Evolutionary conservation across 75 land plant species (phyloP).

Genomic region (Pinus albicaulis): DNA sequence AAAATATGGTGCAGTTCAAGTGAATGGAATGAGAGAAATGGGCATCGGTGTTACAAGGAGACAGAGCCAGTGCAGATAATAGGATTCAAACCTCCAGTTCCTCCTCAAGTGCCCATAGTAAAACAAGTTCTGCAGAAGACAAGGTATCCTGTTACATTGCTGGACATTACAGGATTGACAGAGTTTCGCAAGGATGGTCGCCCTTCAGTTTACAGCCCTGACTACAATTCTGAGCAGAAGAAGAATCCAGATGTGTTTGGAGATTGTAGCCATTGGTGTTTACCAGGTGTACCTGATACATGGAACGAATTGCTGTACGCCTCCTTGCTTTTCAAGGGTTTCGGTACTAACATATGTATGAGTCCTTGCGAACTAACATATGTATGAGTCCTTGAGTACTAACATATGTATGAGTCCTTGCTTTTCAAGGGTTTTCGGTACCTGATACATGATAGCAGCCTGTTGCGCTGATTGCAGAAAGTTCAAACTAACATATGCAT

Average conservation of each 20-base stretch:
- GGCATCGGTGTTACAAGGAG: conserved; percentile 13
- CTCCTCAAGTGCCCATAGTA: background rate
- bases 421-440: no score
- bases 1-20: background rate
- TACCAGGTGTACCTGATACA: conserved; percentile 30
- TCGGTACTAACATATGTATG: no score
- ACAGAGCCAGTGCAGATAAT: conserved; percentile 5
- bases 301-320: conserved; percentile 24
- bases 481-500: no score
- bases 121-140: conserved; percentile 2
- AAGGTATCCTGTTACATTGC: conserved; percentile 13
- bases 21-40: conserved; percentile 18
- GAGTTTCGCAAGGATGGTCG: conserved; percentile 23
- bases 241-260: no score
- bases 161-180: conserved; percentile 21
- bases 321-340: background rate
- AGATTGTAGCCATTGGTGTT: conserved; percentile 37
- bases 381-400: no score
- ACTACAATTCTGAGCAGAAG: background rate
- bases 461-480: no score
- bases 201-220: conserved; percentile 18
- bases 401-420: no score
- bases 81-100: background rate
- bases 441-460: no score
- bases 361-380: no score